These are phyloP conservation scores for Calonectria henricotiae DNA, from an alignment of 2,329 filamentous ascomycete genomes.

Conservation along the genomic window DNA sequence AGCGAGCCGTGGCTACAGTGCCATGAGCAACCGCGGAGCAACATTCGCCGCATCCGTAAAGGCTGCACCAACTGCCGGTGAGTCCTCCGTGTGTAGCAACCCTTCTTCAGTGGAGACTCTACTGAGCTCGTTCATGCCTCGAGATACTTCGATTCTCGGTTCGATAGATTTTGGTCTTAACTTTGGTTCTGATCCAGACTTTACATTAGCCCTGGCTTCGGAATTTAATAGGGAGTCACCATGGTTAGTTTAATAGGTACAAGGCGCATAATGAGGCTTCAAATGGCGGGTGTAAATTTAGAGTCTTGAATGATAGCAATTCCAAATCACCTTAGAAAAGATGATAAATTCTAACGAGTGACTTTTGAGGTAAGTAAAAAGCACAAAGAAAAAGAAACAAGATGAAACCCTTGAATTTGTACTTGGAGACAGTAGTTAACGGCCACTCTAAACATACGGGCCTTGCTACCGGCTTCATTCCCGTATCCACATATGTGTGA, in stretches of 20 bases:
- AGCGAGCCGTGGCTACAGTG: constrained; percentile 11
- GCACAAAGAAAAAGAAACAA: background rate
- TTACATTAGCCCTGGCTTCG: background rate
- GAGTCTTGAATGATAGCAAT: background rate
- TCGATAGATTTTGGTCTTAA: constrained; percentile 1
- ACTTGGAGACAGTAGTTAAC: background rate
- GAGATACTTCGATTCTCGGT: background rate
- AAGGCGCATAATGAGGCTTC: background rate
- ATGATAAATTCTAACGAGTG: background rate
- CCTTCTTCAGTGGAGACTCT: background rate
- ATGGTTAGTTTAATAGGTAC: background rate
- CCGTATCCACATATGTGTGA: background rate
- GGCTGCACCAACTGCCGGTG: constrained; percentile 39
- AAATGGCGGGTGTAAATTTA: background rate
- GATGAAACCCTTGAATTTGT: background rate
- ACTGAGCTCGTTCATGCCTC: background rate
- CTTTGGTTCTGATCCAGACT: background rate
- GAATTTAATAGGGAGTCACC: background rate
- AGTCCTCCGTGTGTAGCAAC: constrained; percentile 19
- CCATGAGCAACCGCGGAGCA: constrained; percentile 7
- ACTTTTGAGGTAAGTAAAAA: background rate
- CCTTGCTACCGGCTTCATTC: background rate
- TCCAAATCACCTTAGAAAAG: background rate
- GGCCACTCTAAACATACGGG: background rate
- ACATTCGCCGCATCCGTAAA: constrained; percentile 40